phyloP scores from a whole-genome alignment of 2,329 filamentous ascomycete genomes.

The Zymoseptoria tritici region DNA sequence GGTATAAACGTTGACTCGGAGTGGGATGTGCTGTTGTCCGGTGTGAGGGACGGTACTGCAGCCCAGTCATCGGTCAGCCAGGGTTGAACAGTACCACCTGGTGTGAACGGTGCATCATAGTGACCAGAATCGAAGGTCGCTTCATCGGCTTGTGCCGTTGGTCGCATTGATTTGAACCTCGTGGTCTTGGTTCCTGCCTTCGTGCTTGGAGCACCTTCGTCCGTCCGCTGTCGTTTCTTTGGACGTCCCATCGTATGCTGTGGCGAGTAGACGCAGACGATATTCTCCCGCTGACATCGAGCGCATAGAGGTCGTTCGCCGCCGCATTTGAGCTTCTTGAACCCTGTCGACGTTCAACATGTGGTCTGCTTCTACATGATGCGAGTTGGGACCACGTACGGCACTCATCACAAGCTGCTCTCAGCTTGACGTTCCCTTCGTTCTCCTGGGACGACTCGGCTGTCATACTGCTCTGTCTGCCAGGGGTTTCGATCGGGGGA shows the following conservation, averaged over 20 bases:
- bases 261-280: conserved; percentile 40
- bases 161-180: background rate
- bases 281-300: conserved; percentile 36
- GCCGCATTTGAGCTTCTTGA: conserved; percentile 43
- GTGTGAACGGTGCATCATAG: conserved; percentile 14
- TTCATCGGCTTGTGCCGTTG: background rate
- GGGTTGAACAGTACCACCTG: conserved; percentile 17
- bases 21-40: conserved; percentile 13
- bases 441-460: background rate
- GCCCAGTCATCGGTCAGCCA: conserved; percentile 9
- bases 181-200: background rate
- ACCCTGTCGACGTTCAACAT: conserved; percentile 28
- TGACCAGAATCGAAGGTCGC: conserved; percentile 1
- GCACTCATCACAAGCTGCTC: conserved; percentile 38
- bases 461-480: background rate
- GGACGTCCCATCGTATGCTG: conserved; percentile 46
- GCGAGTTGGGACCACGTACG: conserved; percentile 21
- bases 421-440: conserved; percentile 17
- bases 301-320: conserved; percentile 33
- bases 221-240: conserved; percentile 39
- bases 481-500: no score
- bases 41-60: conserved; percentile 14
- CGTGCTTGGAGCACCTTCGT: conserved; percentile 4
- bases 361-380: background rate
- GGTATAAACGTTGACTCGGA: conserved; percentile 12